Percentiles rank a stretch among this genome's conserved stretches.
Evolutionary conservation across 805 yeast genomes (phyloP).

Genomic region (Candida nonsorbophila): DNA sequence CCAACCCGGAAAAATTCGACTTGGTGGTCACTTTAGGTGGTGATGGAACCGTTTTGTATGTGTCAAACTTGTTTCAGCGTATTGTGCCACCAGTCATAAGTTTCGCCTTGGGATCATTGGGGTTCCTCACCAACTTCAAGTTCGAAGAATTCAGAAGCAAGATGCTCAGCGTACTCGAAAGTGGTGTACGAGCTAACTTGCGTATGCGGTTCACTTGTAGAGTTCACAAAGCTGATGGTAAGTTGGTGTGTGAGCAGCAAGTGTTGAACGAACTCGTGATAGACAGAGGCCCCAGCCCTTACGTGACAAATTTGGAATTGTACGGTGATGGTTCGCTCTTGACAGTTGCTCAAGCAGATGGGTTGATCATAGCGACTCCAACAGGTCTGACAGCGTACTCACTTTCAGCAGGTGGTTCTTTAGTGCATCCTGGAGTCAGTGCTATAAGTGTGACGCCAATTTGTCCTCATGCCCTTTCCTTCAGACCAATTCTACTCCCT

Average conservation of each 20-base stretch:
- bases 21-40: conserved; percentile 43
- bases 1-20: conserved; percentile 37
- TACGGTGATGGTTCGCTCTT: conserved; percentile 82
- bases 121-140: conserved; percentile 65
- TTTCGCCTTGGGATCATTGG: conserved; percentile 40
- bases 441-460: conserved; percentile 93
- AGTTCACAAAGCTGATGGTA: conserved; percentile 49
- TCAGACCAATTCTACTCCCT: conserved; percentile 87
- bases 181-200: conserved; percentile 70
- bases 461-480: conserved; percentile 92
- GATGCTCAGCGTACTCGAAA: conserved; percentile 52
- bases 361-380: conserved; percentile 87
- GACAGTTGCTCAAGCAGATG: conserved; percentile 93
- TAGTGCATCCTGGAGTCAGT: conserved; percentile 90
- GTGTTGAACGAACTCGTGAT: conserved; percentile 86
- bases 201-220: conserved; percentile 87
- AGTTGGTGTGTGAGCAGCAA: conserved; percentile 59
- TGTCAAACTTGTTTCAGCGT: conserved; percentile 37
- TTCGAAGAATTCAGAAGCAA: conserved; percentile 66
- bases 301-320: conserved; percentile 81
- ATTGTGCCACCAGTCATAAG: conserved; percentile 44
- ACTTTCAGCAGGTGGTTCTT: conserved; percentile 89
- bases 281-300: conserved; percentile 93
- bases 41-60: conserved; percentile 42
- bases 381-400: conserved; percentile 97